A percentile compares a stretch with the other conserved stretches of the same genome.
phyloP scores from a whole-genome alignment of 2,329 filamentous ascomycete species.

The Trichoderma harzianum region DNA sequence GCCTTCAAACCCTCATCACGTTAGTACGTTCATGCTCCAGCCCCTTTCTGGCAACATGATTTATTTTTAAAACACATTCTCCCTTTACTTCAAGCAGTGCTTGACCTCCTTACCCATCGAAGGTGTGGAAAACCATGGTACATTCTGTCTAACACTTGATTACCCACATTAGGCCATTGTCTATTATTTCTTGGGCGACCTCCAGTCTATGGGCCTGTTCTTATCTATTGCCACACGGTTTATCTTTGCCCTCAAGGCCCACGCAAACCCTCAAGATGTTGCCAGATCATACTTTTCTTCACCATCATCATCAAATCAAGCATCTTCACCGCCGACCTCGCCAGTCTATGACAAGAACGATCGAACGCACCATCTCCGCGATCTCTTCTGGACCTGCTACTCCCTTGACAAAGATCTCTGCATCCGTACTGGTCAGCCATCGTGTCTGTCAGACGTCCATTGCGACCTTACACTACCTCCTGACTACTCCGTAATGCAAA shows the following conservation, averaged over 20 bases:
- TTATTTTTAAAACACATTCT: not conserved
- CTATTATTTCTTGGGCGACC: not conserved
- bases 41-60: not conserved
- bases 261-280: not conserved
- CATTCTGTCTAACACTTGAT: not conserved
- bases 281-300: not conserved
- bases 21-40: not conserved
- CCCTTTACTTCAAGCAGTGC: not conserved
- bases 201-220: not conserved
- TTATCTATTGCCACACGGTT: not conserved
- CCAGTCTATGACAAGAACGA: not conserved
- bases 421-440: not conserved
- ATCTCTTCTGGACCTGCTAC: not conserved
- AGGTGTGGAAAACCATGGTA: not conserved
- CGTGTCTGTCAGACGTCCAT: not conserved
- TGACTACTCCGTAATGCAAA: not conserved
- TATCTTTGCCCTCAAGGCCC: not conserved
- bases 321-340: not conserved
- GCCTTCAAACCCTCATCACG: not conserved
- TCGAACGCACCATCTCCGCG: not conserved
- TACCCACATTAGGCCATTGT: not conserved
- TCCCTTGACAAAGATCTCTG: not conserved
- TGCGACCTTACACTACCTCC: not conserved
- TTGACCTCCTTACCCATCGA: not conserved
- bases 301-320: not conserved